These are phyloP conservation scores for Dimocarpus longan DNA, from an alignment of 345 rosid genomes.

Conservation along the genomic window DNA sequence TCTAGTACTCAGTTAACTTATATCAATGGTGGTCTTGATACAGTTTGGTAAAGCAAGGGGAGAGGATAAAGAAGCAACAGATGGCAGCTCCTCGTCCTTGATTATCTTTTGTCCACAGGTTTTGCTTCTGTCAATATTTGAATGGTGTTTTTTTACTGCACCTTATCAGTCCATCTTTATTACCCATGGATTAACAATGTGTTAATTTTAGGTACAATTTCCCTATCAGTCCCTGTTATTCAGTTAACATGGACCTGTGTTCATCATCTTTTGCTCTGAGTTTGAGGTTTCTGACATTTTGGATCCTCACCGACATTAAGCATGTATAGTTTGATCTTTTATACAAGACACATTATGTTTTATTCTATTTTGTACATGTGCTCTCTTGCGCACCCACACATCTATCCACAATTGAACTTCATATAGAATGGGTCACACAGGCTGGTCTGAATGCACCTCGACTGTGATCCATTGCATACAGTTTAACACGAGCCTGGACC, in stretches of 20 bases:
- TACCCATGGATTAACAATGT: background rate
- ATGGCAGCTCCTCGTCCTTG: conserved; percentile 93
- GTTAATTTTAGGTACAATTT: background rate
- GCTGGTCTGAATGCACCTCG: background rate
- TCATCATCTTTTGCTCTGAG: background rate
- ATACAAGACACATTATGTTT: background rate
- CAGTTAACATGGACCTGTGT: background rate
- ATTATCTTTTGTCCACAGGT: background rate
- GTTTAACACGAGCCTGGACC: background rate
- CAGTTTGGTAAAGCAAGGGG: conserved; percentile 78
- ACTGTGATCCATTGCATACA: background rate
- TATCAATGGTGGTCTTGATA: conserved; percentile 13
- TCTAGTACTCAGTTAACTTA: background rate
- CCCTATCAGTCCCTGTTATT: background rate
- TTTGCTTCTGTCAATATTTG: conserved; percentile 7
- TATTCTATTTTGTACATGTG: background rate
- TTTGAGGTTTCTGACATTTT: background rate
- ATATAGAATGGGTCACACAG: background rate
- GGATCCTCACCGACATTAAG: background rate
- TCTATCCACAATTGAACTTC: background rate
- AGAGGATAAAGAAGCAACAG: conserved; percentile 87
- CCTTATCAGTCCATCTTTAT: background rate
- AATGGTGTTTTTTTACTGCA: background rate
- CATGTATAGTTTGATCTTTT: background rate
- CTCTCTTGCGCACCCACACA: background rate